These are phyloP conservation scores for Globisporangium radiosum DNA, from an alignment of 352 stramenopile genomes.

Conservation along the genomic window DNA sequence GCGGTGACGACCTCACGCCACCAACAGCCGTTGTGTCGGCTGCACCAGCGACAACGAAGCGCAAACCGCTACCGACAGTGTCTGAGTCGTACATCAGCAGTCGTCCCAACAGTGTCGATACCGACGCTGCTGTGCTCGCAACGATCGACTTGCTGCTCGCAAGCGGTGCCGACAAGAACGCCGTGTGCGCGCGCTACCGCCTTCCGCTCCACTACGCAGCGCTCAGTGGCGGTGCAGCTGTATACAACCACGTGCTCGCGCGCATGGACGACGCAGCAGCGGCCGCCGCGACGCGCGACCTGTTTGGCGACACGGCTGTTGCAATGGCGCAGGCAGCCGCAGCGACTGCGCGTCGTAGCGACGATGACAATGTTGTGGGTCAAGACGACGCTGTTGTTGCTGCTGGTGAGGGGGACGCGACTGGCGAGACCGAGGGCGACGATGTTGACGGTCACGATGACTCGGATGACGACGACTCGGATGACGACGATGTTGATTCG, in stretches of 20 bases:
- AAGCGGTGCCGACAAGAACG: slow-evolving; percentile 44
- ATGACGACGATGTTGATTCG: background rate
- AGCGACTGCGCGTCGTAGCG: slow-evolving; percentile 31
- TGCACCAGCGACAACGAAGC: slow-evolving; percentile 11
- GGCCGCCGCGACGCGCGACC: slow-evolving; percentile 28
- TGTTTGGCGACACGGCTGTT: slow-evolving; percentile 55
- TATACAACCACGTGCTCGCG: slow-evolving; percentile 46
- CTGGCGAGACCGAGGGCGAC: background rate
- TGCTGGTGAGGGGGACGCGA: background rate
- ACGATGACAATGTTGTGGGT: slow-evolving; percentile 1
- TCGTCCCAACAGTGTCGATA: background rate
- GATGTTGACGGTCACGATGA: slow-evolving; percentile 14
- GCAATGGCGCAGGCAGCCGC: slow-evolving; percentile 38
- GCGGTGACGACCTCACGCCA: slow-evolving; percentile 24
- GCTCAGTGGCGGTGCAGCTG: slow-evolving; percentile 44
- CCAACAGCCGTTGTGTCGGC: too few species aligned
- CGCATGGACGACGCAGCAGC: slow-evolving; percentile 29
- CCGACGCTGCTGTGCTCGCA: slow-evolving; percentile 41
- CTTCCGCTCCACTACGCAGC: slow-evolving; percentile 73
- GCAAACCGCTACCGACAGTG: slow-evolving; percentile 5
- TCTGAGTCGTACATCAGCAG: too few species aligned
- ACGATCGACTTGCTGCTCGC: slow-evolving; percentile 75
- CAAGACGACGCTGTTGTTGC: slow-evolving; percentile 26
- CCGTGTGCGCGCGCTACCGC: slow-evolving; percentile 64
- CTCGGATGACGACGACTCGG: slow-evolving; percentile 20